Base-by-base conservation (phyloP, 2,329 filamentous ascomycete genomes). In the Aureobasidium sp. region DNA sequence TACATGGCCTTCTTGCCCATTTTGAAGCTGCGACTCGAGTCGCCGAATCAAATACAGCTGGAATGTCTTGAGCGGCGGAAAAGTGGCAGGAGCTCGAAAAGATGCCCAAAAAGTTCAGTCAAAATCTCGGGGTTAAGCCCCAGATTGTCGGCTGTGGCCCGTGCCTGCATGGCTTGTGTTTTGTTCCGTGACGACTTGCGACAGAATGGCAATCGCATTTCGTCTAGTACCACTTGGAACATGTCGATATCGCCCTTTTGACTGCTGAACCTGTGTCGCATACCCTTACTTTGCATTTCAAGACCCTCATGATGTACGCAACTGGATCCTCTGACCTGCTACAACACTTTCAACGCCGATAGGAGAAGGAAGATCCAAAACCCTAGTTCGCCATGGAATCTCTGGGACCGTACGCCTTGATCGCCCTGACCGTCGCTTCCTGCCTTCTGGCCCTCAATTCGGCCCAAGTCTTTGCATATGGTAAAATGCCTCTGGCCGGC, bases 1-100 rank as follows among this genome's bases (percentile, higher is more conserved):
- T 64, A 69, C 69, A 77, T 74, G 38, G 73, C 74, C 71, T 85
- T 86, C 71, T 83, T 83, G 71, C 81, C 77, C 83, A 84, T 84
- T 55, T 58, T 58, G 31, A 42, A 42, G 42, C 51, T 51, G 45
- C 55, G 55, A 58, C 55, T 58, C 17, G 23, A 35, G 57, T 45
- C 57, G 45, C 57, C 35, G 42, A 29, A 38, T 45, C 53, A 57
- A 27, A 57, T 23, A 35, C 21, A 45, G 53, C 25, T 19, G 29
- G 50, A 37, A 17, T n/a, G 51, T 10, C 31, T 10, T 38, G 13
- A 33, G 33, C 13, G 13, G 33, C n/a, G n/a, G 35, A 50, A 50
- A 35, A 33, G 46, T 11, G 46, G 46, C 46, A 29, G 33, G 29
- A 50, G 46, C 46, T 50, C 29, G 25, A 50, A 53, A 42, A 42